Conservation (phyloP, 2,329 filamentous ascomycete genomes). For the Graphilbum sp. region DNA sequence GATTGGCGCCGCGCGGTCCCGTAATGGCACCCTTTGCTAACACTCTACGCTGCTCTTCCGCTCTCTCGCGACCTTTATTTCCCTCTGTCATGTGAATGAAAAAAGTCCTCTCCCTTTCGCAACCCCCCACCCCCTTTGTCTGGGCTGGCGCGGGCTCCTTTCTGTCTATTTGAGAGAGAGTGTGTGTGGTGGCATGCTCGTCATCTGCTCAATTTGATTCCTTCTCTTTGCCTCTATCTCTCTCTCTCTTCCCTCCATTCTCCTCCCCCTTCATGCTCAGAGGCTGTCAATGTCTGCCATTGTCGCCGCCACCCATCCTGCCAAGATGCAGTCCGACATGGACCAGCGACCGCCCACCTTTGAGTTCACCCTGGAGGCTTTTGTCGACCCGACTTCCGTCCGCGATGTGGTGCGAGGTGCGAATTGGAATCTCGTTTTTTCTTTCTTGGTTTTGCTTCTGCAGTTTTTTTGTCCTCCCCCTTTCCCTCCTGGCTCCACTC, state of each 20-base stretch:
- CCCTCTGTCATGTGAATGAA: not conserved
- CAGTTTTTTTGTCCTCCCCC: not conserved
- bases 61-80: too few species aligned
- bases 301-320: too few species aligned
- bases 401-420: slow-evolving; percentile 85
- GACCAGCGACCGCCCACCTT: slow-evolving; percentile 31
- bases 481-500: slow-evolving; percentile 6
- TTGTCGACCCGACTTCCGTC: slow-evolving; percentile 77
- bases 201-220: too few species aligned
- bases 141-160: too few species aligned
- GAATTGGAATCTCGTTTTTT: slow-evolving; percentile 7
- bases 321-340: slow-evolving; percentile 3
- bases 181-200: too few species aligned
- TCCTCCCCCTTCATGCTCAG: not conserved
- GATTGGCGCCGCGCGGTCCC: too few species aligned
- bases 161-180: too few species aligned
- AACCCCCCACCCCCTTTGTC: not conserved
- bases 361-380: slow-evolving; percentile 87
- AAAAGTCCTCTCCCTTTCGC: not conserved
- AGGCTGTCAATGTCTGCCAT: not conserved
- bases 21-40: too few species aligned
- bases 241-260: not conserved
- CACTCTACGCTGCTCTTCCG: too few species aligned
- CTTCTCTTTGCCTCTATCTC: not conserved
- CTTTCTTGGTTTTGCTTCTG: too few species aligned